phyloP scores from a whole-genome alignment of 352 stramenopile species.

The Phytopythium chamaehyphon region DNA sequence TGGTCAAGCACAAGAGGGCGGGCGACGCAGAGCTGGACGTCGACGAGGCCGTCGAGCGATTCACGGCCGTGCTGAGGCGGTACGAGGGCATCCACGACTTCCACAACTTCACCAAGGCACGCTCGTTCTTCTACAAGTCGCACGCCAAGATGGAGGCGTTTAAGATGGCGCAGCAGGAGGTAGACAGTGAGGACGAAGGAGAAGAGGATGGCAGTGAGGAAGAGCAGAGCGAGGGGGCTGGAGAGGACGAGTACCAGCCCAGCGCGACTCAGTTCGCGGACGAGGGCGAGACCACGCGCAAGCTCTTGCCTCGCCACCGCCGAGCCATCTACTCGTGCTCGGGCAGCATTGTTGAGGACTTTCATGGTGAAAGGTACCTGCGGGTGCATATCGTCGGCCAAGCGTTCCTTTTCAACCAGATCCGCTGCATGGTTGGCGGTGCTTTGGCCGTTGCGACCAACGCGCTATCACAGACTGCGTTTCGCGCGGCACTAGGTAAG shows the following conservation, averaged over 20 bases:
- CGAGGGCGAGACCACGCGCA: slow-evolving; percentile 34
- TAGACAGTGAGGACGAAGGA: slow-evolving; percentile 8
- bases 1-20: slow-evolving; percentile 12
- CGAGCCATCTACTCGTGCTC: slow-evolving; percentile 79
- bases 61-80: slow-evolving; percentile 42
- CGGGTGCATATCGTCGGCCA: slow-evolving; percentile 77
- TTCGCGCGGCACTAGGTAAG: slow-evolving; percentile 68
- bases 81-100: slow-evolving; percentile 90
- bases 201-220: slow-evolving; percentile 14
- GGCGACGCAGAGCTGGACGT: slow-evolving; percentile 22
- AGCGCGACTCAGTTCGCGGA: slow-evolving; percentile 38
- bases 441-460: slow-evolving; percentile 80
- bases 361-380: slow-evolving; percentile 57
- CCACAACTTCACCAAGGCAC: slow-evolving; percentile 89
- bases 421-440: slow-evolving; percentile 88
- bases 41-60: slow-evolving; percentile 36
- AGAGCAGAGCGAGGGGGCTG: slow-evolving; percentile 9
- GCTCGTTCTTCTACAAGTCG: slow-evolving; percentile 72
- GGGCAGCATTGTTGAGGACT: slow-evolving; percentile 52
- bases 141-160: slow-evolving; percentile 36
- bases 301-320: slow-evolving; percentile 58
- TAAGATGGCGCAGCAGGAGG: slow-evolving; percentile 12
- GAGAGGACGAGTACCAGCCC: slow-evolving; percentile 13
- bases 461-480: slow-evolving; percentile 53
- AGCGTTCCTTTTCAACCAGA: slow-evolving; percentile 88